Base-by-base conservation (phyloP, 2,329 filamentous ascomycete genomes). In the Colletotrichum sp. region DNA sequence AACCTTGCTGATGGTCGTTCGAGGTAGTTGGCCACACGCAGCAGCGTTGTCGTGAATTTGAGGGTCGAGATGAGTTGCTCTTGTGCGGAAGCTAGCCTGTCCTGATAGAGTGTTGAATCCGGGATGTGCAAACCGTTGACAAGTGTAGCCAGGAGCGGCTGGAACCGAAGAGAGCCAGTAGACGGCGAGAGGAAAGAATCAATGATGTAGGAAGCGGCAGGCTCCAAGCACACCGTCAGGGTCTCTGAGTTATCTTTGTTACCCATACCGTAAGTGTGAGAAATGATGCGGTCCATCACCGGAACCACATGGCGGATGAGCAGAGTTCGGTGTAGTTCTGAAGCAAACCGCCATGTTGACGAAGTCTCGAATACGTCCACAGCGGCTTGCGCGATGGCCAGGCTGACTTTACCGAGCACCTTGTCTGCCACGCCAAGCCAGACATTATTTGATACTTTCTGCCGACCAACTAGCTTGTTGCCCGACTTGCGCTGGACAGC, bases 281-380 rank as follows among this genome's bases (percentile, higher is more conserved):
- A 87, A 26, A 98, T 86, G 34, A 98, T 89, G 62, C 91, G 93
- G 78, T 94, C 90, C 81, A 98, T 93, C 16, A 93, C 90, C 7
- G 89, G 89, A 30, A 95, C 90, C 30, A 98, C 91, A 57, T 89
- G 89, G 21, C 90, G 89, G 75, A 95, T 91, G 65, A 98, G 90
- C 72, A 92, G 88, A 67, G 92, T 91, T 59, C 93, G 92, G 78
- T 96, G 93, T 30, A 92, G 87, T 13, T 92, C 89, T 2, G 90
- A 89, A 8, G 91, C 89, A 82, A 98, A 98, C 79, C 93, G 93
- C 97, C 96, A 99, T 7, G 93, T 95, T 34, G 92, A 91, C 49
- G 94, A 95, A 83, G 94, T 97, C 85, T 98, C 96, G 79, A 98
- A 94, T 8, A 98, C 91, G 81, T 98, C 96, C 28, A 98, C 90